These are phyloP conservation scores for Tuber aestivum DNA, from an alignment of 495 filamentous ascomycete genomes.

Conservation along the genomic window DNA sequence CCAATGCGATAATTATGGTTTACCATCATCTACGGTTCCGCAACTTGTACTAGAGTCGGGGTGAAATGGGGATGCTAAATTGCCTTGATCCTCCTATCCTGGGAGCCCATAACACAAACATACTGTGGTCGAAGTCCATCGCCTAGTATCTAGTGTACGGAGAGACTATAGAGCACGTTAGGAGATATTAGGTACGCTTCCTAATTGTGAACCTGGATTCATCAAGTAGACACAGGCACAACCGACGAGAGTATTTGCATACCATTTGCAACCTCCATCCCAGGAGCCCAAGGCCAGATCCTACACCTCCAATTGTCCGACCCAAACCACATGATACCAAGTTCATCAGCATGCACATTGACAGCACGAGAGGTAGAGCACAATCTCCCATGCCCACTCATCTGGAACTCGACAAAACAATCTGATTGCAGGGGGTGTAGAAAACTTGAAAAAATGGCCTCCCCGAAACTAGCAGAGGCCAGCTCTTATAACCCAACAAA, in stretches of 20 bases:
- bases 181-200: neutral
- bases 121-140: neutral
- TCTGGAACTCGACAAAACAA: neutral
- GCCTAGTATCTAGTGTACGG: neutral
- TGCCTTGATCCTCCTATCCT: neutral
- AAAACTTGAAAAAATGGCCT: neutral
- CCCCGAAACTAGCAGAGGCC: neutral
- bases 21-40: neutral
- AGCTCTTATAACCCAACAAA: neutral
- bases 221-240: neutral
- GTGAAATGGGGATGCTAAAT: neutral
- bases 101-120: neutral
- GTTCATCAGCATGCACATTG: neutral
- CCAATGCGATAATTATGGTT: neutral
- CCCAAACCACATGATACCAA: neutral
- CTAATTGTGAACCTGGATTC: neutral
- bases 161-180: neutral
- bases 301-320: neutral
- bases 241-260: neutral
- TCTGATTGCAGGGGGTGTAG: neutral
- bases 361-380: neutral
- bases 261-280: neutral
- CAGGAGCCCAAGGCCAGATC: neutral
- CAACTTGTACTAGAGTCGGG: neutral
- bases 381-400: neutral